Percentiles rank a stretch among this genome's conserved stretches.
Conservation (phyloP, 2,329 filamentous ascomycete species). For the Penicillium sp. region DNA sequence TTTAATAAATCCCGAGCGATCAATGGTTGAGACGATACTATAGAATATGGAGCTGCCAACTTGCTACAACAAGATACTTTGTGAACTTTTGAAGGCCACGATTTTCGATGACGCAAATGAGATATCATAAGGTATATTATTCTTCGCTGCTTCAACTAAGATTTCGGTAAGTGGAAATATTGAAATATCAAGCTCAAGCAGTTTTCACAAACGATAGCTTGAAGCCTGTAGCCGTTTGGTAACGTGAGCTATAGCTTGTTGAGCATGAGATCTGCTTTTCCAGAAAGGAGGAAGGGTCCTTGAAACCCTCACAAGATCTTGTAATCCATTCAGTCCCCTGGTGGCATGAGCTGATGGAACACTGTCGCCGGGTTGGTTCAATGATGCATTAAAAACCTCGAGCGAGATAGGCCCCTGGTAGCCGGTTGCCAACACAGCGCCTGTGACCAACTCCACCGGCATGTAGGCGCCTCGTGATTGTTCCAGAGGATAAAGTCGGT, state of each 20-base stretch:
- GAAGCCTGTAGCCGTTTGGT: conserved; percentile 1
- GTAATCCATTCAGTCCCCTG: conserved; percentile 28
- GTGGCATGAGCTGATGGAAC: conserved; percentile 30
- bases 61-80: too few species aligned
- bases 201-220: conserved; percentile 2
- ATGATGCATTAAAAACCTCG: conserved; percentile 39
- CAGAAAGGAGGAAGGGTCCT: conserved; percentile 29
- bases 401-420: conserved; percentile 37
- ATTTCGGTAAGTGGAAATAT: too few species aligned
- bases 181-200: too few species aligned
- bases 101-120: too few species aligned
- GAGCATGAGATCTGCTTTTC: conserved; percentile 6
- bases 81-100: too few species aligned
- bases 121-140: too few species aligned
- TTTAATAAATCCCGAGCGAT: too few species aligned
- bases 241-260: conserved; percentile 6
- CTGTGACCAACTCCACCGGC: conserved; percentile 36
- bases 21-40: too few species aligned
- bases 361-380: conserved; percentile 23
- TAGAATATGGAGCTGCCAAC: too few species aligned
- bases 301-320: conserved; percentile 20
- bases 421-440: conserved; percentile 37
- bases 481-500: conserved; percentile 37
- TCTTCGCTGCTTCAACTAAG: too few species aligned
- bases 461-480: conserved; percentile 33